Evolutionary conservation across 805 yeast species (phyloP).

Genomic region (Saturnispora galanensis): DNA sequence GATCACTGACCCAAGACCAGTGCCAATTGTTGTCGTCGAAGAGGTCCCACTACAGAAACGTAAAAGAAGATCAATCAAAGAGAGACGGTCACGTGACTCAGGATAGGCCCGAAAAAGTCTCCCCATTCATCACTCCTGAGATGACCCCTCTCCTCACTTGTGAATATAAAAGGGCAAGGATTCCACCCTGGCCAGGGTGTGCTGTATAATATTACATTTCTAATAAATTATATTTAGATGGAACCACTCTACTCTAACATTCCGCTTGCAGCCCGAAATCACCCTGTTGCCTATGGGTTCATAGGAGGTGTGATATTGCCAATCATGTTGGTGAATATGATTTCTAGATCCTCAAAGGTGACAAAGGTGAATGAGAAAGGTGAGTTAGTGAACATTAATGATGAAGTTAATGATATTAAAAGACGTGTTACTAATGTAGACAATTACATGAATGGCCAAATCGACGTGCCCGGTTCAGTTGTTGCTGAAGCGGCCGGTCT

Average conservation of each 20-base stretch:
- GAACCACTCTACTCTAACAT: conserved; percentile 6
- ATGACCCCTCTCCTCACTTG: background rate
- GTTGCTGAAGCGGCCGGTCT: conserved; percentile 5
- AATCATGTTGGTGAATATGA: conserved; percentile 10
- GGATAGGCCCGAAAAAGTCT: background rate
- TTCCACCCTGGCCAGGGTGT: no score
- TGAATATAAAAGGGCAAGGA: background rate
- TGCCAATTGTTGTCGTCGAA: background rate
- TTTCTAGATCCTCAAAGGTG: conserved; percentile 8
- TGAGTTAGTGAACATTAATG: conserved; percentile 11
- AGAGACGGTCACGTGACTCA: background rate
- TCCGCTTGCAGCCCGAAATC: conserved; percentile 11
- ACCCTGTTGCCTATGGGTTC: conserved; percentile 13
- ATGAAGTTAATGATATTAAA: conserved; percentile 7
- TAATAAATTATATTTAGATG: background rate
- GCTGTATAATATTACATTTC: no score
- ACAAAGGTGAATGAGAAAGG: conserved; percentile 10
- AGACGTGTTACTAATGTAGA: conserved; percentile 13
- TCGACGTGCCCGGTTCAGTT: conserved; percentile 12
- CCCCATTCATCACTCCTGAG: background rate
- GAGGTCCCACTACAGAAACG: conserved; percentile 2
- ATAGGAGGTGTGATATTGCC: conserved; percentile 15
- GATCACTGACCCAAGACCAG: background rate
- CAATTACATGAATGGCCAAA: conserved; percentile 10
- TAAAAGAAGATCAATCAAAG: background rate